Evolutionary conservation across 768 basidiomycete species (phyloP).

Genomic region (Xerocomellus amylosporus): DNA sequence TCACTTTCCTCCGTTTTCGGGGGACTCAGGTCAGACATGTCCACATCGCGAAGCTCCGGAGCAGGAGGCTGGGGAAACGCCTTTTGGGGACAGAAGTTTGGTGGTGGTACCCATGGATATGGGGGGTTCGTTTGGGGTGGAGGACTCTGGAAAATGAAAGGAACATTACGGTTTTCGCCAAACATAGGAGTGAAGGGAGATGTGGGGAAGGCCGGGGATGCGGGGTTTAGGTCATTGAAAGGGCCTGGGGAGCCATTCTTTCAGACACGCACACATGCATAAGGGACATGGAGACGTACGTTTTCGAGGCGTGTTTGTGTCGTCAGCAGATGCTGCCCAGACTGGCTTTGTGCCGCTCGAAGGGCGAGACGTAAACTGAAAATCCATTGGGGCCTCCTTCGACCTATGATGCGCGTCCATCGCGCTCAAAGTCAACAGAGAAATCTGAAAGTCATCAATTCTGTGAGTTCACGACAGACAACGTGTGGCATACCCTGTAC

Average conservation of each 20-base stretch:
- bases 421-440: background rate
- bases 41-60: conserved; percentile 61
- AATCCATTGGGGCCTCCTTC: conserved; percentile 87
- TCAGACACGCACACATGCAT: conserved; percentile 10
- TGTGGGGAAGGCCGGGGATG: conserved; percentile 34
- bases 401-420: conserved; percentile 44
- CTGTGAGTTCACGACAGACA: background rate
- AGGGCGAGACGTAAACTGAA: conserved; percentile 74
- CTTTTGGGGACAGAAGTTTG: conserved; percentile 56
- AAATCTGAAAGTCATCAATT: background rate
- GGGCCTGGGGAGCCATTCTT: conserved; percentile 40
- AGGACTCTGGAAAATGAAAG: conserved; percentile 67
- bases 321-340: conserved; percentile 49
- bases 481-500: conserved; percentile 15
- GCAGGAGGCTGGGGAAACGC: conserved; percentile 48
- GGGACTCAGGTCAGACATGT: conserved; percentile 74
- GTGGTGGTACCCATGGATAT: conserved; percentile 66
- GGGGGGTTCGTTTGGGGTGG: conserved; percentile 41
- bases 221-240: conserved; percentile 42
- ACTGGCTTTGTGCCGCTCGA: conserved; percentile 49
- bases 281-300: conserved; percentile 49
- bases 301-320: conserved; percentile 60
- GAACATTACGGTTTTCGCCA: conserved; percentile 63
- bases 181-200: conserved; percentile 49
- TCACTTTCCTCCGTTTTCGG: conserved; percentile 44